A percentile compares a stretch with the other conserved stretches of the same genome.
Evolutionary conservation across 1,139 yeast genomes (phyloP).

Genomic region (Spathaspora jeffriesii): DNA sequence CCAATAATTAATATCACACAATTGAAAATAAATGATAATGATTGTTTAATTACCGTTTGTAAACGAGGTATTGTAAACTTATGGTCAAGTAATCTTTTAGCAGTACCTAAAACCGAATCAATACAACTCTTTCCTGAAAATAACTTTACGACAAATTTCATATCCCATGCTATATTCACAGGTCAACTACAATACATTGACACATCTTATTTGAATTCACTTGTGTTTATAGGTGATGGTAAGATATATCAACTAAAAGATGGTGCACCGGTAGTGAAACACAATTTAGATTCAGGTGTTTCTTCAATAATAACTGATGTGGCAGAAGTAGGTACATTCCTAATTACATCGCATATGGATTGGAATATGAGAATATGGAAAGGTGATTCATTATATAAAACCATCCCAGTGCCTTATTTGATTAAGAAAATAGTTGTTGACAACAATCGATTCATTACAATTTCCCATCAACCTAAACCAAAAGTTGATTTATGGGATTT

Average conservation of each 20-base stretch:
- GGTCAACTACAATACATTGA: conserved; percentile 6
- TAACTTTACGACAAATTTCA: background rate
- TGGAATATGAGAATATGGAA: conserved; percentile 33
- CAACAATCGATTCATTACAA: conserved; percentile 27
- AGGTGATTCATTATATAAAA: conserved; percentile 2
- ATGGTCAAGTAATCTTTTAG: conserved; percentile 43
- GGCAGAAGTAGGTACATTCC: conserved; percentile 2
- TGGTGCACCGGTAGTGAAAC: background rate
- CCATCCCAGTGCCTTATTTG: conserved; percentile 36
- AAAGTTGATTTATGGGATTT: conserved; percentile 60
- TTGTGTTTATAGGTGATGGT: conserved; percentile 1
- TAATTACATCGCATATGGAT: conserved; percentile 28
- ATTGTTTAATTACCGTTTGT: conserved; percentile 32
- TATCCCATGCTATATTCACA: background rate
- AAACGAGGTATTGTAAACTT: conserved; percentile 35
- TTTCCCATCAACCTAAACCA: conserved; percentile 20
- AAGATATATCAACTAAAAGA: background rate
- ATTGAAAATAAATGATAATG: conserved; percentile 22
- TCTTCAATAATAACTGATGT: conserved; percentile 5
- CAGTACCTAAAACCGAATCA: conserved; percentile 27
- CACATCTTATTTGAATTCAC: background rate
- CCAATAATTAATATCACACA: conserved; percentile 15
- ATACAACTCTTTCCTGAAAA: conserved; percentile 13
- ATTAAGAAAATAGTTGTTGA: conserved; percentile 41
- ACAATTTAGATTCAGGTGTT: background rate